A percentile compares a stretch with the other conserved stretches of the same genome.
These are phyloP conservation scores for Aleurites moluccanus DNA, from an alignment of 441 rosid species.

Conservation along the genomic window DNA sequence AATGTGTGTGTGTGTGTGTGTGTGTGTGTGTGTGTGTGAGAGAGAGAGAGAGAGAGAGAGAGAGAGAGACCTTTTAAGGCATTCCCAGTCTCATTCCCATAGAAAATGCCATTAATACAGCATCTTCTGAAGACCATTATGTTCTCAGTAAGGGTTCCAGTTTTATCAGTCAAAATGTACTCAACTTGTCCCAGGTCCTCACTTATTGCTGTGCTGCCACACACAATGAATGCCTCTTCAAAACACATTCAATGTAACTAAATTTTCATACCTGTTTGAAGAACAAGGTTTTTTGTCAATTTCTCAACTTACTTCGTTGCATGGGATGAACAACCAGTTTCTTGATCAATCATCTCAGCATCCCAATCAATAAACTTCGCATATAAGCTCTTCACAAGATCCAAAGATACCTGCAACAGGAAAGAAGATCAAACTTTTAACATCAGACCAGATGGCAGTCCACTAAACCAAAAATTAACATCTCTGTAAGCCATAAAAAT, in stretches of 20 bases:
- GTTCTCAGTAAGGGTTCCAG: slow-evolving; percentile 98
- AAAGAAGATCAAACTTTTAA: not conserved
- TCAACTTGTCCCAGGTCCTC: slow-evolving; percentile 99
- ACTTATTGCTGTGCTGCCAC: slow-evolving; percentile 99
- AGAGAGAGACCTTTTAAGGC: slow-evolving; percentile 94
- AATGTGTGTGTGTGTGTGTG: too few species aligned
- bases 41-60: not conserved
- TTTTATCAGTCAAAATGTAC: slow-evolving; percentile 98
- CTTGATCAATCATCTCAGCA: slow-evolving; percentile 84
- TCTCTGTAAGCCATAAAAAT: not conserved
- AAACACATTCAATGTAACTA: too few species aligned
- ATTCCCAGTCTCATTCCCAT: slow-evolving; percentile 91
- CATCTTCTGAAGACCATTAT: slow-evolving; percentile 97
- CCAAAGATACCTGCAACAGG: slow-evolving; percentile 83
- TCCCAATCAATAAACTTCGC: slow-evolving; percentile 99
- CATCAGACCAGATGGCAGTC: not conserved
- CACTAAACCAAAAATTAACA: not conserved
- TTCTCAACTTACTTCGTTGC: slow-evolving; percentile 82
- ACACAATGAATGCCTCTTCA: slow-evolving; percentile 42
- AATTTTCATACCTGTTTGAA: slow-evolving; percentile 3
- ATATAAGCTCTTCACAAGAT: slow-evolving; percentile 94
- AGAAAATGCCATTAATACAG: slow-evolving; percentile 76
- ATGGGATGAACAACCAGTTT: slow-evolving; percentile 77
- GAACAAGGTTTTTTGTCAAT: slow-evolving; percentile 18
- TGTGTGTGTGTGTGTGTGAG: not conserved